Percentiles rank a stretch among this genome's conserved stretches.
Conservation (phyloP, 257 asterid species). For the Forsythia viridissima region DNA sequence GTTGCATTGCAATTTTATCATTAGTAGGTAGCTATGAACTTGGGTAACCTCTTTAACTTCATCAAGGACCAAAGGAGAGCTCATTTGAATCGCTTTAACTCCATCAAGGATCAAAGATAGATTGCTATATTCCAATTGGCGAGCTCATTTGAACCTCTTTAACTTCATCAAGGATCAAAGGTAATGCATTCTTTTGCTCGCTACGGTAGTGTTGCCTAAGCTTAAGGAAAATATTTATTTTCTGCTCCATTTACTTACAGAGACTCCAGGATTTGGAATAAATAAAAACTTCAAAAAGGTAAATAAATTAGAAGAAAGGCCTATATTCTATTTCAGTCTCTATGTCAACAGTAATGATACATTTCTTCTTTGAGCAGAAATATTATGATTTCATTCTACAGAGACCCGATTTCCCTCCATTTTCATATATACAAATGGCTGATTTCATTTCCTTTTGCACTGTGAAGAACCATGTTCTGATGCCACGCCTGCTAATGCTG, state of each 20-base stretch:
- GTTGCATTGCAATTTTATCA: neutral
- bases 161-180: neutral
- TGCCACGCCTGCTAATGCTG: neutral
- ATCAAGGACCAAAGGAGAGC: neutral
- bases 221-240: neutral
- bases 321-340: conserved; percentile 19
- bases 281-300: neutral
- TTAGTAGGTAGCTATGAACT: neutral
- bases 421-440: conserved; percentile 24
- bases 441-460: conserved; percentile 22
- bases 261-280: neutral
- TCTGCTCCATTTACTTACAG: neutral
- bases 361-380: conserved; percentile 22
- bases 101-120: neutral
- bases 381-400: conserved; percentile 24
- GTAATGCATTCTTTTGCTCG: neutral
- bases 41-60: neutral
- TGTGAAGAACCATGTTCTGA: neutral
- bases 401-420: conserved; percentile 25
- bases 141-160: neutral
- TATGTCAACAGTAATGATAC: neutral
- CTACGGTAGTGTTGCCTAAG: neutral
- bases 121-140: too few species aligned
- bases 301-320: conserved; percentile 22
- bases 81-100: neutral